phyloP scores from a whole-genome alignment of 768 basidiomycete species.

The Cantharellus cinnabarinus region DNA sequence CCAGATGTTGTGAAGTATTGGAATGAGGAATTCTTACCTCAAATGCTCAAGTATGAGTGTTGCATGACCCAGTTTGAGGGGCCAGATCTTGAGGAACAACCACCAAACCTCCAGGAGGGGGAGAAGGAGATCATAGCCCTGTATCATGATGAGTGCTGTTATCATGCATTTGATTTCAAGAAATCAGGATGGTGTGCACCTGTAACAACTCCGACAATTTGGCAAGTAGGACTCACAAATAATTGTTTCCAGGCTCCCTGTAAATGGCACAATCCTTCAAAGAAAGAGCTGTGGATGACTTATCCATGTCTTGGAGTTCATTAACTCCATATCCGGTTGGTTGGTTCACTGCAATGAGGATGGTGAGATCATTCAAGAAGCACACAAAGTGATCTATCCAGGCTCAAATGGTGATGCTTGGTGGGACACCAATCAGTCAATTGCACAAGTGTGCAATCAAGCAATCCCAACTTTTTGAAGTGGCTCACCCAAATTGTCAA shows the following conservation, averaged over 20 bases:
- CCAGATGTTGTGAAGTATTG: conserved; percentile 20
- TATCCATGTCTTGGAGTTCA: conserved; percentile 21
- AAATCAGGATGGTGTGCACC: background rate
- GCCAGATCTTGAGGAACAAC: background rate
- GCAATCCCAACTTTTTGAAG: background rate
- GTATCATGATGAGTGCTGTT: conserved; percentile 18
- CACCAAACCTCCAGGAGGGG: conserved; percentile 4
- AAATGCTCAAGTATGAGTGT: conserved; percentile 4
- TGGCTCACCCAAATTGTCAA: background rate
- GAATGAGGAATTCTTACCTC: conserved; percentile 12
- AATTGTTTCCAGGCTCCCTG: background rate
- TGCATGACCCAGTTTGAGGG: background rate
- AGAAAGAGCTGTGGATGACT: conserved; percentile 12
- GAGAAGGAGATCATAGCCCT: conserved; percentile 14
- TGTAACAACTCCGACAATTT: background rate
- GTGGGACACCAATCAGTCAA: conserved; percentile 5
- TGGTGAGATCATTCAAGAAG: conserved; percentile 16
- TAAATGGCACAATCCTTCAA: conserved; percentile 7
- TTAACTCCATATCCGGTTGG: conserved; percentile 17
- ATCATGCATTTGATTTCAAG: conserved; percentile 14
- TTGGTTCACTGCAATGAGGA: conserved; percentile 10
- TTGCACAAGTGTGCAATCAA: conserved; percentile 1
- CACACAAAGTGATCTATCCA: conserved; percentile 12
- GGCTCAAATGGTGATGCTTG: conserved; percentile 2
- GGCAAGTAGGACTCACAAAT: background rate